Base-by-base conservation (phyloP, 2,329 filamentous ascomycete genomes). In the Coleophoma cylindrospora region DNA sequence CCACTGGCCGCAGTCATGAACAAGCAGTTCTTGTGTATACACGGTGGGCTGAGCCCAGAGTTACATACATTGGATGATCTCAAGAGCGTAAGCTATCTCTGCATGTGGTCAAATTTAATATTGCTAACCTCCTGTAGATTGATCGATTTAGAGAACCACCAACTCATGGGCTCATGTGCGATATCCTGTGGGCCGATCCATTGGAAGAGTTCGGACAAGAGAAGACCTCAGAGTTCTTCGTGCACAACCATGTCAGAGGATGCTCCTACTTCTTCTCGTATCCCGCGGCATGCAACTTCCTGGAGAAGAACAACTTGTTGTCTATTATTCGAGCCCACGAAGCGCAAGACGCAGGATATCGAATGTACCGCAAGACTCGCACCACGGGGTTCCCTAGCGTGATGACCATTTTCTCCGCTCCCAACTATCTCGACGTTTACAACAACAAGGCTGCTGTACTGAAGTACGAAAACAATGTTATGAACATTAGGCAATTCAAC, bases 221-320 rank as follows among this genome's bases (percentile, higher is more conserved):
- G 73, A 99, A 97, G 76, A 95, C 91, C 0, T 92, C 89, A 56
- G 94, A 99, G 67, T 97, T 90, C 72, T 99, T 96, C 71, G 75
- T 97, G 52, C 94, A 99, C 75, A 99, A 99, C 72, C 91, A 97
- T 68, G 94, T 99, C 47, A 88, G 94, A 69, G 94, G 94, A 49
- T 99, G 94, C 72, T 97, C 94, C 2, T 99, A 96, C 75, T 99
- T 99, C 77, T 99, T 99, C 74, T 96, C 91, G 14, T 99, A 99
- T 66, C 92, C 91, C 3, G 91, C 94, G 7, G 94, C 94, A 27
- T 99, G 94, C 72, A 89, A 90, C 13, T 99, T 99, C 74, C 77
- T 99, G 54, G 94, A 99, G 72, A 97, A 97, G 80, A 99, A 99
- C 74, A 99, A 97, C 66, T 77, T 99, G 11, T 81, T 99, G 40